Base-by-base conservation (phyloP, 2,329 filamentous ascomycete species). In the Aspergillus intermedius region DNA sequence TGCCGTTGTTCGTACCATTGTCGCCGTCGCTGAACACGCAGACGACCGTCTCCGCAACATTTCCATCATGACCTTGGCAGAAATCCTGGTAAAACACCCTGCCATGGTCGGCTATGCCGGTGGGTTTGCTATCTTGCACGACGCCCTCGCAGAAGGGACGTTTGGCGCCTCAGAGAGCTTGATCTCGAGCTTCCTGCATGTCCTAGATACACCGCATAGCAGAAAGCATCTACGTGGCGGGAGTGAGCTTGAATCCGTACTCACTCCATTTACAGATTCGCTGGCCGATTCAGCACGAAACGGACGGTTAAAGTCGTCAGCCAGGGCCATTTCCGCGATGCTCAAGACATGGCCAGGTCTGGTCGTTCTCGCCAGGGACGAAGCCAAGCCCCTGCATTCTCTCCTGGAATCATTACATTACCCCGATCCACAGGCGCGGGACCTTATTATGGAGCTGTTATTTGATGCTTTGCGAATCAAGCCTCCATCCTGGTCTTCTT, bases 311-410 rank as follows among this genome's bases (percentile, higher is more conserved):
- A 93, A 91, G 63, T 87, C 91, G 45, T 95, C 93, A 58, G 87
- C 90, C 8, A 90, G 88, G 62, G 89, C 94, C n/a, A 91, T 98
- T 50, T 82, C 89, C n/a, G 83, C 86, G 12, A 84, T 95, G 56
- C 74, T 98, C 59, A 91, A 89, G 65, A 93, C 89, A 45, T 98
- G 94, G 93, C 85, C 93, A 7, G 93, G 93, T 5, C 76, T 98
- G 48, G 86, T 97, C 74, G 84, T 84, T 21, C 76, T 98, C 15
- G 88, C 87, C 51, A 89, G 94, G 81, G 89, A 93, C 68, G 81
- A 93, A 62, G 91, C 93, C 56, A 79, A 89, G 40, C 85, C 93
- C 5, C 81, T 97, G 35, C 82, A 80, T 54, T 97, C 93, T 3
- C 78, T 98, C 35, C 74, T 86, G n/a, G 75, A 81, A 28, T 82